Conservation (phyloP, 75 land plant species). For the Sequoia sempervirens region DNA sequence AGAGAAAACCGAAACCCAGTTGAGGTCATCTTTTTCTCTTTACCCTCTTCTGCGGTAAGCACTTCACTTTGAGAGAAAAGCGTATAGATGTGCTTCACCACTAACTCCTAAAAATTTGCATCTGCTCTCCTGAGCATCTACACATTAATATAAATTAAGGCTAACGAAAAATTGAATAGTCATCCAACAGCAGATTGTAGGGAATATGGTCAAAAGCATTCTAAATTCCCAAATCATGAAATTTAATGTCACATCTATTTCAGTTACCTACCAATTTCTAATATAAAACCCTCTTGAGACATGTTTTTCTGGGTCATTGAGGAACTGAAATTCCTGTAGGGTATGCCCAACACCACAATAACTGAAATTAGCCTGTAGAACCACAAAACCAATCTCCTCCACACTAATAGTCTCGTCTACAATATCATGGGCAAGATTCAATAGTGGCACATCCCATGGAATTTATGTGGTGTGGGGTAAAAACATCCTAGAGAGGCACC, state of each 20-base stretch:
- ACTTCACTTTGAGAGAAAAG: slow-evolving; percentile 51
- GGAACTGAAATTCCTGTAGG: slow-evolving; percentile 14
- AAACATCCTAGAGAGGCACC: too few species aligned
- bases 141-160: not conserved
- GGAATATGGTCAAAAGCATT: not conserved
- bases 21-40: slow-evolving; percentile 57
- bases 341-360: slow-evolving; percentile 40
- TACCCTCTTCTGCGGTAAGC: slow-evolving; percentile 41
- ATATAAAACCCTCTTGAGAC: slow-evolving; percentile 56
- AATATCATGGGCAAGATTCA: too few species aligned
- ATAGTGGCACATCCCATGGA: too few species aligned
- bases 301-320: not conserved
- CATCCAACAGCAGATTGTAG: not conserved
- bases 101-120: slow-evolving; percentile 60
- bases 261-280: slow-evolving; percentile 37
- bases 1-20: slow-evolving; percentile 42
- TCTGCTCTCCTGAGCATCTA: slow-evolving; percentile 74
- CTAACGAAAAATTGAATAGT: not conserved
- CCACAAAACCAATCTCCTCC: too few species aligned
- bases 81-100: slow-evolving; percentile 52
- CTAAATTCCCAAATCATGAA: not conserved
- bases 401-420: too few species aligned
- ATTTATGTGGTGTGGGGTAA: too few species aligned
- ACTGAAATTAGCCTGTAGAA: too few species aligned
- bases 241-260: not conserved